Conservation (phyloP, 192 early-diverging fungal species). For the Spizellomyces punctatus region DNA sequence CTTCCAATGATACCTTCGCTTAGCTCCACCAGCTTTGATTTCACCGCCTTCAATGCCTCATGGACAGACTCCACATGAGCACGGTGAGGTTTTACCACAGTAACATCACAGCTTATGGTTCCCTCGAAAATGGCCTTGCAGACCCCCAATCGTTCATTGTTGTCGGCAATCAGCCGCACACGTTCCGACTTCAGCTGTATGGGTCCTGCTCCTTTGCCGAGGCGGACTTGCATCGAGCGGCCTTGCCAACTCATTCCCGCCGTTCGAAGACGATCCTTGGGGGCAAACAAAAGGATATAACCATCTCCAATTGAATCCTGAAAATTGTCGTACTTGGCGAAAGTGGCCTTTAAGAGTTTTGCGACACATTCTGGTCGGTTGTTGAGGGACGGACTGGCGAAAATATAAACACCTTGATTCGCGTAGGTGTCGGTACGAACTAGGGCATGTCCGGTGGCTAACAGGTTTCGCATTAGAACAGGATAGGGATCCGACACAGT, state of each 20-base stretch:
- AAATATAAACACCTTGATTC: constrained; percentile 69
- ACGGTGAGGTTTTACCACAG: constrained; percentile 53
- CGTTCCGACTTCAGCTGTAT: constrained; percentile 59
- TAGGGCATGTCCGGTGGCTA: constrained; percentile 72
- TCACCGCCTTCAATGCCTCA: constrained; percentile 59
- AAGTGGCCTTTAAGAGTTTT: constrained; percentile 57
- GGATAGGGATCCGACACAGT: constrained; percentile 41
- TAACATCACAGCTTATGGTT: constrained; percentile 46
- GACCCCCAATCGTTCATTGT: constrained; percentile 37
- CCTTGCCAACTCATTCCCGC: constrained; percentile 44
- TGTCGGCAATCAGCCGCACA: constrained; percentile 58
- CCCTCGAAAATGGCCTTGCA: constrained; percentile 57
- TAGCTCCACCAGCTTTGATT: constrained; percentile 57
- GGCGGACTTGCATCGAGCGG: constrained; percentile 42
- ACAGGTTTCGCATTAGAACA: constrained; percentile 63
- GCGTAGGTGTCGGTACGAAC: constrained; percentile 74
- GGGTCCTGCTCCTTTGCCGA: constrained; percentile 43
- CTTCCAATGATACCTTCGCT: constrained; percentile 57
- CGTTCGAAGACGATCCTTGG: constrained; percentile 55
- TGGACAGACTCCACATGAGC: constrained; percentile 62
- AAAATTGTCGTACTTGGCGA: constrained; percentile 34
- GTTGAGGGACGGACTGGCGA: constrained; percentile 67
- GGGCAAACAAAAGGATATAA: constrained; percentile 64
- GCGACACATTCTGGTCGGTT: constrained; percentile 52
- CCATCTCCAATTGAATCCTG: constrained; percentile 37